Percentiles rank a stretch among this genome's conserved stretches.
Conservation (phyloP, 2,329 filamentous ascomycete genomes). For the Parafenestella ontariensis region DNA sequence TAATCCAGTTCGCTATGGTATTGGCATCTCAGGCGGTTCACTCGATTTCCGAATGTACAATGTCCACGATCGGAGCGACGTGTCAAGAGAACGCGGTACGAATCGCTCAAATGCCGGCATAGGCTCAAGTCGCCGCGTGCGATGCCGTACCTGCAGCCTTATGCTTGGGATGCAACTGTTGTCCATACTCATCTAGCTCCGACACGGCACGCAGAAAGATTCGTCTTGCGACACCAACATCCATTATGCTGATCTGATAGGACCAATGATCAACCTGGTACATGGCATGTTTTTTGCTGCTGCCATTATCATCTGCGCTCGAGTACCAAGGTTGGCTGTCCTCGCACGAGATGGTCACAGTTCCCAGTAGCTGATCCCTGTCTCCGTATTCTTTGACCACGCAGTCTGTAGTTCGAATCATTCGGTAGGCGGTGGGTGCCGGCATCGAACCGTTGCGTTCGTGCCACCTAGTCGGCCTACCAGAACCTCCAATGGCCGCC, state of each 20-base stretch:
- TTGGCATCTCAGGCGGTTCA: background rate
- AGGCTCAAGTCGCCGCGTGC: background rate
- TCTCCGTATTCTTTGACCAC: background rate
- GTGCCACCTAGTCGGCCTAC: constrained; percentile 7
- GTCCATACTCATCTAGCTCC: background rate
- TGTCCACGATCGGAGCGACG: background rate
- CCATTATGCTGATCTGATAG: background rate
- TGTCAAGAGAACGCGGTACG: background rate
- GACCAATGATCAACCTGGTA: background rate
- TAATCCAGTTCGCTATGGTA: background rate
- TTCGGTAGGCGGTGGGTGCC: constrained; percentile 5
- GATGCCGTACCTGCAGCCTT: constrained; percentile 14
- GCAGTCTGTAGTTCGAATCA: background rate
- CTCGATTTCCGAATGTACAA: background rate
- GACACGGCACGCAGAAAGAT: background rate
- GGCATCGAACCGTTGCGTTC: background rate
- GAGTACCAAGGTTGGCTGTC: background rate
- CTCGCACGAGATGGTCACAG: background rate
- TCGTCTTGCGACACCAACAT: background rate
- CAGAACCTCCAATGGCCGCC: background rate
- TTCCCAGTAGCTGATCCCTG: background rate
- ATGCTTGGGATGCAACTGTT: constrained; percentile 2
- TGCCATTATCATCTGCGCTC: background rate
- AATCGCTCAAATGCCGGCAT: background rate
- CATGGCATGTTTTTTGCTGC: background rate